These are phyloP conservation scores for Colletotrichum ledebouriae DNA, from an alignment of 2,329 filamentous ascomycete species.

Conservation along the genomic window DNA sequence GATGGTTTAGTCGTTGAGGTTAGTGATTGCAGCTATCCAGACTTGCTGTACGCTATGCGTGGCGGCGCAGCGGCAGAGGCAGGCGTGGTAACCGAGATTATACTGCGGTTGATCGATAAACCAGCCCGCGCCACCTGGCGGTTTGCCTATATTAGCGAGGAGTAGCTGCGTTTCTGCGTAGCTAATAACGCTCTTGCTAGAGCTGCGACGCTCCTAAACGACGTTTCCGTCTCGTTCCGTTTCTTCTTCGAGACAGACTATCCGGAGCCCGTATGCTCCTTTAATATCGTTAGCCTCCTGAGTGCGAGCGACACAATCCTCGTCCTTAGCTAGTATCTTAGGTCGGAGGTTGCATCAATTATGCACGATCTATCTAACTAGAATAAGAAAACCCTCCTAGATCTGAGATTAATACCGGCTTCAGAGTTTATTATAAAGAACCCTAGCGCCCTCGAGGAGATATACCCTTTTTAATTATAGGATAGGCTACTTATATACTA, in stretches of 20 bases:
- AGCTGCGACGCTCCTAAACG: background rate
- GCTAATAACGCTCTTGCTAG: conserved; percentile 15
- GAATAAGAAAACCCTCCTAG: conserved; percentile 19
- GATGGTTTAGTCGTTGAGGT: conserved; percentile 25
- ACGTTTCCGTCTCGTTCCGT: conserved; percentile 22
- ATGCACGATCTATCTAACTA: conserved; percentile 7
- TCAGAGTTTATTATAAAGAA: background rate
- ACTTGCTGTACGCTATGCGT: conserved; percentile 28
- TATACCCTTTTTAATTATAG: background rate
- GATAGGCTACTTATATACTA: conserved; percentile 3
- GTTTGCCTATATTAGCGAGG: conserved; percentile 12
- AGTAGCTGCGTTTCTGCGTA: conserved; percentile 17
- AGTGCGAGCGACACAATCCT: conserved; percentile 4
- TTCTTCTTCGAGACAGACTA: conserved; percentile 20
- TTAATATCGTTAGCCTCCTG: conserved; percentile 27
- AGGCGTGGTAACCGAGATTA: conserved; percentile 23
- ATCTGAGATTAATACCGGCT: conserved; percentile 8
- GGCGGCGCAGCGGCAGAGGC: conserved; percentile 13
- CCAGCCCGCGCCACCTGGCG: conserved; percentile 15
- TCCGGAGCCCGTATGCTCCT: conserved; percentile 16
- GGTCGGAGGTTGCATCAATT: background rate
- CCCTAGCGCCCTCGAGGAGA: conserved; percentile 6
- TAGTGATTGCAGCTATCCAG: conserved; percentile 4
- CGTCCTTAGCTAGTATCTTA: background rate
- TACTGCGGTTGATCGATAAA: conserved; percentile 7